Percentiles rank a stretch among this genome's conserved stretches.
phyloP scores from a whole-genome alignment of 352 stramenopile genomes.

The Blastocystis hominis region DNA sequence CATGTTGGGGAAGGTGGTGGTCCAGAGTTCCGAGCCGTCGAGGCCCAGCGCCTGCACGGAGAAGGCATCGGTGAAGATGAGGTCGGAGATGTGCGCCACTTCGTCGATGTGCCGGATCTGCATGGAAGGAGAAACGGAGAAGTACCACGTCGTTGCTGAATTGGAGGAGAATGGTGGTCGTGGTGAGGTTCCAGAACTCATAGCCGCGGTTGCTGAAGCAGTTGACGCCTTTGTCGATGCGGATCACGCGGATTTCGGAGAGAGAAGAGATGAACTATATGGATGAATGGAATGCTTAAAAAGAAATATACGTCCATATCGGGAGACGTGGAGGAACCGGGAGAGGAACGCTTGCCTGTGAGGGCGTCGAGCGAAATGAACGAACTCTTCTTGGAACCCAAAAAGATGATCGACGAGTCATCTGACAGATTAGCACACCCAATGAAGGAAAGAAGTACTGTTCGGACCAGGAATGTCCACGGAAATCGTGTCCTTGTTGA shows the following conservation, averaged over 20 bases:
- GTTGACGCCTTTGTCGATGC: constrained; percentile 14
- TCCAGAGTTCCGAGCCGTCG: background rate
- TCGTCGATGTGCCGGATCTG: constrained; percentile 14
- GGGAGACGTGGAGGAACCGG: background rate
- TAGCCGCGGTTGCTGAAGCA: constrained; percentile 17
- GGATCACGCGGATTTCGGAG: constrained; percentile 2
- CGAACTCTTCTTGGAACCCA: constrained; percentile 23
- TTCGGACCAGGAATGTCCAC: background rate
- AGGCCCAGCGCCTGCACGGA: background rate
- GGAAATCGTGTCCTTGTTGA: background rate
- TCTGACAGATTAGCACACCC: too few species aligned
- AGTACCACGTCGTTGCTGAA: constrained; percentile 9
- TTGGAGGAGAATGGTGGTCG: background rate
- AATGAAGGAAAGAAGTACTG: too few species aligned
- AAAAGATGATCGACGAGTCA: background rate
- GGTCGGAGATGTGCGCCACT: background rate
- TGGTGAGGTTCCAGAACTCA: constrained; percentile 31
- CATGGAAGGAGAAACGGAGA: background rate
- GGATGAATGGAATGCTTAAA: background rate
- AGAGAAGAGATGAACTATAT: background rate
- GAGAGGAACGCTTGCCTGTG: background rate
- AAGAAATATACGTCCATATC: background rate
- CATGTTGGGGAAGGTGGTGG: background rate
- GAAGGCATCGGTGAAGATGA: constrained; percentile 6
- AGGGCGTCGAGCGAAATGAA: constrained; percentile 2